These are phyloP conservation scores for Plasmodium coatneyi DNA, from an alignment of 169 alveolate genomes.

Conservation along the genomic window DNA sequence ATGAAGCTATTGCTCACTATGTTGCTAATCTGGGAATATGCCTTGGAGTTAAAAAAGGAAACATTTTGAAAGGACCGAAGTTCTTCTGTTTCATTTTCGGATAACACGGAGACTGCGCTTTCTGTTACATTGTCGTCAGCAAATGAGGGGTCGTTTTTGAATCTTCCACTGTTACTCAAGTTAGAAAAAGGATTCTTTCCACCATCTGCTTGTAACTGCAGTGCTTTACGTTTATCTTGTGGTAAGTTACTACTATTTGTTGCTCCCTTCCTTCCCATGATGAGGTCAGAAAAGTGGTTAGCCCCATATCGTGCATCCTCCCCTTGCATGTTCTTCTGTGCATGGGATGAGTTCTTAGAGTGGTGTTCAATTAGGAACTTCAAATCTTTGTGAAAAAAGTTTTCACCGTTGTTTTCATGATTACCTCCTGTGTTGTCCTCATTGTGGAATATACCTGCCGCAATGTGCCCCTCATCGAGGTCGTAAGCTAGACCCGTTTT, in stretches of 20 bases:
- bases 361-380: slow-evolving; percentile 21
- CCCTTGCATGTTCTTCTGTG: background rate
- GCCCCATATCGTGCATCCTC: background rate
- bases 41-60: slow-evolving; percentile 24
- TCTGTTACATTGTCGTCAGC: slow-evolving; percentile 53
- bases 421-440: background rate
- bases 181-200: background rate
- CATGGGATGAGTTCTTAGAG: background rate
- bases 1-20: slow-evolving; percentile 27
- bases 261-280: background rate
- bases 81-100: slow-evolving; percentile 67
- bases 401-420: background rate
- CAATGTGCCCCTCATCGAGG: background rate
- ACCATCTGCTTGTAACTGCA: background rate
- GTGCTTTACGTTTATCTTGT: slow-evolving; percentile 7
- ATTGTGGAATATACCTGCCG: background rate
- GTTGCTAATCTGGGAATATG: slow-evolving; percentile 19
- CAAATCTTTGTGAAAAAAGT: background rate
- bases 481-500: background rate
- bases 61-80: slow-evolving; percentile 50
- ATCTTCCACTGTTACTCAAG: background rate
- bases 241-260: background rate
- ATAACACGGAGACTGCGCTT: slow-evolving; percentile 29
- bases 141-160: background rate
- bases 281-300: background rate